Conservation (phyloP, 2,329 filamentous ascomycete genomes). For the Arthrobotrys pseudoclavata region DNA sequence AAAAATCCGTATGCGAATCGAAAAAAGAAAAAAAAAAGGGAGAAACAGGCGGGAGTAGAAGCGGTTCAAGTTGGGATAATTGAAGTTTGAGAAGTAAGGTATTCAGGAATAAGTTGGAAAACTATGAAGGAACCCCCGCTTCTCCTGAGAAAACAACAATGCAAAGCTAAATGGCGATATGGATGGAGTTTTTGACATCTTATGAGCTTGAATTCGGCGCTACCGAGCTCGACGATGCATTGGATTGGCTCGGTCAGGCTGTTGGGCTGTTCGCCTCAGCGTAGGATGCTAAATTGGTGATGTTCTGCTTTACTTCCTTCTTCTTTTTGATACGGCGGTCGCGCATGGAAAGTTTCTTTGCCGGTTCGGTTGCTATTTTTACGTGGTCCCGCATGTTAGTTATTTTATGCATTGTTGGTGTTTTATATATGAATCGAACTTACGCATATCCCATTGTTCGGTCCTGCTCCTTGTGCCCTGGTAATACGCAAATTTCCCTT, state of each 20-base stretch:
- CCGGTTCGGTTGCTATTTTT: slow-evolving; percentile 52
- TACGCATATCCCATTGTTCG: slow-evolving; percentile 61
- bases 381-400: not conserved
- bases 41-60: slow-evolving; percentile 12
- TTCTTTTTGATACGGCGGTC: slow-evolving; percentile 56
- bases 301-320: slow-evolving; percentile 52
- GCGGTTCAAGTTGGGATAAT: slow-evolving; percentile 13
- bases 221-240: slow-evolving; percentile 29
- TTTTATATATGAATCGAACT: slow-evolving; percentile 14
- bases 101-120: slow-evolving; percentile 38
- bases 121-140: slow-evolving; percentile 1
- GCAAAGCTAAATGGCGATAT: slow-evolving; percentile 2
- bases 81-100: not conserved
- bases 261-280: slow-evolving; percentile 54
- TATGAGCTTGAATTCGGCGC: slow-evolving; percentile 45
- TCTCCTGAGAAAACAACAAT: not conserved
- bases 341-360: slow-evolving; percentile 57
- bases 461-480: slow-evolving; percentile 60
- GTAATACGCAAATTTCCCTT: slow-evolving; percentile 61
- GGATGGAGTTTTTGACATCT: not conserved
- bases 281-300: slow-evolving; percentile 44
- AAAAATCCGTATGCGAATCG: slow-evolving; percentile 28
- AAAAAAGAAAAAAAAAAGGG: slow-evolving; percentile 12
- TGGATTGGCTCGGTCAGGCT: slow-evolving; percentile 13
- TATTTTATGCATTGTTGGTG: not conserved